Base-by-base conservation (phyloP, 768 basidiomycete genomes). In the Dictyophora rubrovolvata region DNA sequence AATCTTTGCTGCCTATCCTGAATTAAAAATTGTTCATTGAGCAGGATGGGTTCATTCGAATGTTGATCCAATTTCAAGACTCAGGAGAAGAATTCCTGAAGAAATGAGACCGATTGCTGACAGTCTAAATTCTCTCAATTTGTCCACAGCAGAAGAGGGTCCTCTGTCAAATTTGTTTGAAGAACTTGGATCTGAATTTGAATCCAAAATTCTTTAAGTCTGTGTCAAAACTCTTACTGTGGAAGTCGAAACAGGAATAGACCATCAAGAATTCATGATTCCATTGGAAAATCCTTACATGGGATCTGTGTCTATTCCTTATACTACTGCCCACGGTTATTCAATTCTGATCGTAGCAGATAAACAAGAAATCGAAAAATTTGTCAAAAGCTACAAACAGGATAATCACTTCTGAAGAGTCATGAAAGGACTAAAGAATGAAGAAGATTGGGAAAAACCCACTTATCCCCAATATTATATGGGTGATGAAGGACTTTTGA, bases 11-110 rank as follows among this genome's bases (percentile, higher is more conserved):
- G 73, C 74, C 3, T 76, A 68, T 61, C 74, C 72, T 0, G 54
- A 60, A 0, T 23, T 76, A 14, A 52, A 65, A n/a, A 75, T 76
- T 22, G 63, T 75, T 9, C 75, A 76, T 53, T 67, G 71, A 5
- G 68, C 74, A 0, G 74, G 74, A 2, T 48, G 69, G 3, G 69
- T 73, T 0, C 74, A 75, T 48, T 75, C 72, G 1, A 74, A 74
- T 55, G 72, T 75, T 7, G 74, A 76, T 56, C 73, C 74, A 2
- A 62, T 75, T 5, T 75, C 73, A 0, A 56, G 72, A 20, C 58
- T 75, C 1, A 59, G 65, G 22, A 48, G 70, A 46, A 54, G 59
- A 0, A 48, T 68, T 0, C 71, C 69, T 9, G 17, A 21, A 9
- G 55, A 67, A 17, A 20, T 59, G 6, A 61, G 66, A 20, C 69